Conservation (phyloP, 164 flowering plant genomes). For the Stephania cephalantha region DNA sequence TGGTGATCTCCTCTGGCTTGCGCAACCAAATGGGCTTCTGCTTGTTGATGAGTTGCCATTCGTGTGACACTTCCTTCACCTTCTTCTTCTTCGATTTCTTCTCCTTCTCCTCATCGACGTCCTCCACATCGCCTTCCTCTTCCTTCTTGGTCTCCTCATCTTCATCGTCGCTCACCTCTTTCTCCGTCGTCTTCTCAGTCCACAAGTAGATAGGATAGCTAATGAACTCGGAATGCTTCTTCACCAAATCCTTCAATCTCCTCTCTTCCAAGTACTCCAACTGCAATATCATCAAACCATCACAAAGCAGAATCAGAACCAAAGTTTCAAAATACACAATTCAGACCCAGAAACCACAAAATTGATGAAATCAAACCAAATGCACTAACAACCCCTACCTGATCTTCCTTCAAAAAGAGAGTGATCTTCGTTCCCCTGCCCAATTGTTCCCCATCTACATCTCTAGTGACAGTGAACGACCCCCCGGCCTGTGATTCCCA, state of each 20-base stretch:
- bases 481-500: slow-evolving; percentile 79
- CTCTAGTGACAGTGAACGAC: slow-evolving; percentile 63
- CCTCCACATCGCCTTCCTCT: slow-evolving; percentile 58
- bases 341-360: not conserved
- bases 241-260: slow-evolving; percentile 60
- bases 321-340: not conserved
- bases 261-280: slow-evolving; percentile 66
- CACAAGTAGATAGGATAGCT: slow-evolving; percentile 64
- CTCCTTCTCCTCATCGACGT: slow-evolving; percentile 52
- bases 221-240: slow-evolving; percentile 71
- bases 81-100: slow-evolving; percentile 57
- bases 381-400: slow-evolving; percentile 24
- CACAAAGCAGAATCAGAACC: too few species aligned
- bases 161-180: slow-evolving; percentile 59
- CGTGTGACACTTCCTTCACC: slow-evolving; percentile 68
- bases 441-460: slow-evolving; percentile 45
- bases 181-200: slow-evolving; percentile 63
- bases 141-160: slow-evolving; percentile 60
- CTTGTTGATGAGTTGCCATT: slow-evolving; percentile 66
- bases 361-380: not conserved
- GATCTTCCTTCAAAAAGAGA: slow-evolving; percentile 59
- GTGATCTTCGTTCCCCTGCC: slow-evolving; percentile 67
- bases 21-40: slow-evolving; percentile 78
- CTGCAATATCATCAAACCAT: slow-evolving; percentile 16
- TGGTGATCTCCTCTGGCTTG: slow-evolving; percentile 66